Base-by-base conservation (phyloP, 2,329 filamentous ascomycete species). In the Paraconiothyrium sp. region DNA sequence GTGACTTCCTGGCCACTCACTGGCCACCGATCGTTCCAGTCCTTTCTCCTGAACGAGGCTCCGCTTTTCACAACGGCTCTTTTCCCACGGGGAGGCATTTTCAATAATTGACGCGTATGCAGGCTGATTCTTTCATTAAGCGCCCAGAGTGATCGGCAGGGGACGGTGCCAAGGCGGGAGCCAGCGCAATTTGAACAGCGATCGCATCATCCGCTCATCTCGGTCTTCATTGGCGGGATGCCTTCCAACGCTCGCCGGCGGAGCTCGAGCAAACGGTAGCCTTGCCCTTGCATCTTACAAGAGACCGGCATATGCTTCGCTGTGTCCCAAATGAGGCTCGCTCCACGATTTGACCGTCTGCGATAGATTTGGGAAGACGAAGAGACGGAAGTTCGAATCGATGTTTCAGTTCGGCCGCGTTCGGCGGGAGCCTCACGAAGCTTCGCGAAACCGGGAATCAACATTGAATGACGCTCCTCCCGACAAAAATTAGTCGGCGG, bases 91-190 rank as follows among this genome's bases (percentile, higher is more conserved):
- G 43, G 54, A 47, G 41, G 43, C 10, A 41, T 41, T 43, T 20
- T 34, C 55, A 32, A 57, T 51, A 57, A 32, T 57, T 35, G 55
- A 57, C 55, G 55, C 55, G 55, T 57, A 57, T 56, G 54, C 54
- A 35, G 6, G 20, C 37, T 47, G 43, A 47, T 27, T 39, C 22
- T 10, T 47, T 48, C 43, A 37, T 37, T 30, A 46, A 54, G 39
- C 30, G 52, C 41, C 39, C 14, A 55, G 27, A 39, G 30, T 39
- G 54, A 56, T 56, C 54, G 54, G 43, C 54, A 56, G 54, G 54
- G 54, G 43, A 39, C 20, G 14, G 1, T 20, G 52, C 52, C 52
- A 55, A 55, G 52, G 39, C 39, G 52, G 52, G 52, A 55, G 52
- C 51, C 34, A 43, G 16, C 37, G 32, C 51, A 54, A 44, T 54